phyloP scores from a whole-genome alignment of 768 basidiomycete genomes.

The Leucosporidium creatinivorum region DNA sequence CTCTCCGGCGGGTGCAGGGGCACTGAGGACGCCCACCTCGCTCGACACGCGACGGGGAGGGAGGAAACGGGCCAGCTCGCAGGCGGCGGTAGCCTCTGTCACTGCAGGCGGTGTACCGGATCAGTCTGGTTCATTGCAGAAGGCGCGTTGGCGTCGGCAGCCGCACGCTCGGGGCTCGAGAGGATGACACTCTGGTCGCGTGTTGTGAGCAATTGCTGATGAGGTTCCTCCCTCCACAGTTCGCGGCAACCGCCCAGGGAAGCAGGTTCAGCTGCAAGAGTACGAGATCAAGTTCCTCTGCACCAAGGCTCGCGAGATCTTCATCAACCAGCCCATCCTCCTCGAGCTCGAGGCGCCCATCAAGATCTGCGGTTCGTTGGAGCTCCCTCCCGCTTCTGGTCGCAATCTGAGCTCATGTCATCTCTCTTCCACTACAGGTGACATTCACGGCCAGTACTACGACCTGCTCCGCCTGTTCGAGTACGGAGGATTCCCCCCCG shows the following conservation, averaged over 20 bases:
- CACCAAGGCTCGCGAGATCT: slow-evolving; percentile 97
- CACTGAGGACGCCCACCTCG: not conserved
- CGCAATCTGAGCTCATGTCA: not conserved
- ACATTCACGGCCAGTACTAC: slow-evolving; percentile 99
- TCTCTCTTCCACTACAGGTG: slow-evolving; percentile 52
- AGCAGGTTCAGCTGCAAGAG: slow-evolving; percentile 94
- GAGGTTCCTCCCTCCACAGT: slow-evolving; percentile 49
- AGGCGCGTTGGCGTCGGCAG: not conserved
- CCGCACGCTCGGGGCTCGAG: not conserved
- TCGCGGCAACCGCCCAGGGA: slow-evolving; percentile 95
- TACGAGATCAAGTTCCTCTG: slow-evolving; percentile 99
- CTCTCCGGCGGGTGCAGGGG: not conserved
- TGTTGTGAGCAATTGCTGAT: not conserved
- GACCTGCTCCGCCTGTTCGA: slow-evolving; percentile 96
- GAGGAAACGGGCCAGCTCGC: not conserved
- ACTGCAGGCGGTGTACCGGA: not conserved
- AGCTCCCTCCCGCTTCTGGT: slow-evolving; percentile 11
- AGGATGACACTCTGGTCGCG: not conserved
- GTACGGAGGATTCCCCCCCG: slow-evolving; percentile 98
- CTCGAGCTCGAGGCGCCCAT: slow-evolving; percentile 98
- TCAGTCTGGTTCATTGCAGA: not conserved
- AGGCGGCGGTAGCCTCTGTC: not conserved
- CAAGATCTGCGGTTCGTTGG: slow-evolving; percentile 90
- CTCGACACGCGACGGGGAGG: not conserved
- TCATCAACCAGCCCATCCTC: slow-evolving; percentile 97